These are phyloP conservation scores for Salinomyces thailandicus DNA, from an alignment of 2,329 filamentous ascomycete species.

Conservation along the genomic window DNA sequence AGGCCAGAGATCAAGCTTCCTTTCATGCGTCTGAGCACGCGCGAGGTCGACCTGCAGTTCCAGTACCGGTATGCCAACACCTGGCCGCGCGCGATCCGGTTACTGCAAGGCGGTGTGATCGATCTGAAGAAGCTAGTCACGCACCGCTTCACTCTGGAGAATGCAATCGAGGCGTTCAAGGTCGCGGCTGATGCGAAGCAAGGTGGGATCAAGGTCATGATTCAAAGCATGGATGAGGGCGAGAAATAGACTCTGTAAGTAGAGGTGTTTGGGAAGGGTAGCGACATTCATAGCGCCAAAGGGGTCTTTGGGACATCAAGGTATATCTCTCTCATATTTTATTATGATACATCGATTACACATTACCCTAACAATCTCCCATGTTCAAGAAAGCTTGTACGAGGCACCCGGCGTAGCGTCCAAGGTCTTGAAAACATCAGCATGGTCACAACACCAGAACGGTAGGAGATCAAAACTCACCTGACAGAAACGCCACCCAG, in stretches of 20 bases:
- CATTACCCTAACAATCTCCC: neutral
- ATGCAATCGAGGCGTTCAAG: constrained; percentile 81
- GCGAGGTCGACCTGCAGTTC: constrained; percentile 90
- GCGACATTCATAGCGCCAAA: neutral
- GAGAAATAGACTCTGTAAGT: constrained; percentile 12
- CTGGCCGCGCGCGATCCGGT: constrained; percentile 84
- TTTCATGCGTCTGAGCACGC: constrained; percentile 84
- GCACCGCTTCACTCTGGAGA: constrained; percentile 74
- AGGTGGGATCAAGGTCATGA: constrained; percentile 96
- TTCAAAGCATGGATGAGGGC: constrained; percentile 52
- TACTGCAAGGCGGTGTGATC: constrained; percentile 75
- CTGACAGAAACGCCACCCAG: constrained; percentile 6
- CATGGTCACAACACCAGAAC: constrained; percentile 1
- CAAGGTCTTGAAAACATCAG: constrained; percentile 4
- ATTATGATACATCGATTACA: neutral
- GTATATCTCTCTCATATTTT: neutral
- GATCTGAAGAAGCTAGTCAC: constrained; percentile 75
- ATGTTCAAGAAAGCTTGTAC: constrained; percentile 5
- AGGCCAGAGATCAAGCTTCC: constrained; percentile 92
- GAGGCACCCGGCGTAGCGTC: constrained; percentile 6
- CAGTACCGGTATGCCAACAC: constrained; percentile 96
- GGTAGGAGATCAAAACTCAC: constrained; percentile 2
- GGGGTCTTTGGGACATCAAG: neutral
- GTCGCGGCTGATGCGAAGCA: constrained; percentile 80
- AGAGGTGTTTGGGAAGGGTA: neutral